Evolutionary conservation across 208 protist species (phyloP).

Genomic region (Trypanosoma vivax): DNA sequence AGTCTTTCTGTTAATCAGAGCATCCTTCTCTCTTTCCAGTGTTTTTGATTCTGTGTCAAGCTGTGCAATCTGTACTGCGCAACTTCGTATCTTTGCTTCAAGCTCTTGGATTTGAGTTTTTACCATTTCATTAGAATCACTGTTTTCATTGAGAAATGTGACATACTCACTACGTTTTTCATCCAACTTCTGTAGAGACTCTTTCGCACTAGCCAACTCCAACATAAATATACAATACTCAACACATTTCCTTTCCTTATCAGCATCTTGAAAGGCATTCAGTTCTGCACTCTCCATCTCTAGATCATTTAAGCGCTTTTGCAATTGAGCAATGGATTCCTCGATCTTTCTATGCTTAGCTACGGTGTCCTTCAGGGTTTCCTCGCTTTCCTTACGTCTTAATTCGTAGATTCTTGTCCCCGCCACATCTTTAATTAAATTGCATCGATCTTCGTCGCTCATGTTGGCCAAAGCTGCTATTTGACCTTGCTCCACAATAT

Average conservation of each 20-base stretch:
- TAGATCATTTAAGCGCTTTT: conserved; percentile 91
- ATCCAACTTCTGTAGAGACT: conserved; percentile 47
- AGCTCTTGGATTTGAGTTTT: conserved; percentile 35
- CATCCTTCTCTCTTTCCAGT: conserved; percentile 51
- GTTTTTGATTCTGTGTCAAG: conserved; percentile 47
- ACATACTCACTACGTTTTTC: conserved; percentile 30
- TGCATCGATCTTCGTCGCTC: conserved; percentile 93
- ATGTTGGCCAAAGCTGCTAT: conserved; percentile 93
- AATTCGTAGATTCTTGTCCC: conserved; percentile 97
- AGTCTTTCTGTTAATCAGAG: conserved; percentile 50
- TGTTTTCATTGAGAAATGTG: conserved; percentile 32
- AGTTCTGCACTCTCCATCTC: conserved; percentile 95
- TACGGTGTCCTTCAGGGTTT: conserved; percentile 92
- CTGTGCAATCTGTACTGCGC: conserved; percentile 29
- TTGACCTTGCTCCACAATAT: conserved; percentile 99
- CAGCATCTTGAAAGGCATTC: conserved; percentile 86
- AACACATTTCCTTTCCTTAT: conserved; percentile 83
- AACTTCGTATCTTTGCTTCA: conserved; percentile 31
- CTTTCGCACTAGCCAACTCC: conserved; percentile 54
- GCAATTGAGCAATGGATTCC: conserved; percentile 89
- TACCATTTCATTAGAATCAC: conserved; percentile 29
- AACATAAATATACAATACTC: conserved; percentile 90
- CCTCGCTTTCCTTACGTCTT: conserved; percentile 87
- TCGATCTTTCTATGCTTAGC: conserved; percentile 82
- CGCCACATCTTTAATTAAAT: conserved; percentile 98